Base-by-base conservation (phyloP, 1,284 basidiomycete species). In the Sparassis latifolia region DNA sequence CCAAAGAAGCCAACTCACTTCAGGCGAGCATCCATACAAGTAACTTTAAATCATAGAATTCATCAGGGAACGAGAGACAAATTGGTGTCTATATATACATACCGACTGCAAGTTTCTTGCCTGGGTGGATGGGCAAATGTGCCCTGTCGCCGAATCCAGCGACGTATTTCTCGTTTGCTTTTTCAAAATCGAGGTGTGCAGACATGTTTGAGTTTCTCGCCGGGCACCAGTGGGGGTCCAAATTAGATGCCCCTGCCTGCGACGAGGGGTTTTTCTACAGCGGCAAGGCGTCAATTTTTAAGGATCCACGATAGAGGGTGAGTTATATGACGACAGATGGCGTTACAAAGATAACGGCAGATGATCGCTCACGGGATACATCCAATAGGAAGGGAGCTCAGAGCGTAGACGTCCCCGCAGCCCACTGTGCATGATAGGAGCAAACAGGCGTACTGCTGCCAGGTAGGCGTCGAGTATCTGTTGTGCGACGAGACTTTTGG, bases 11-110 rank as follows among this genome's bases (percentile, higher is more conserved):
- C 7, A 38, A 54, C 61, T 61, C 52, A 69, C 74, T 74, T 71
- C 54, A 84, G 67, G 45, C 81, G 79, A 47, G 81, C 79, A 64
- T 85, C 84, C 82, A 84, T 86, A 68, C 82, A 85, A 28, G 80
- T 83, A 33, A 83, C 80, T 84, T 53, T 35, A 30, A 31, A 20
- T 20, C 20, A 20, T 20, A 20, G 20, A 20, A 20, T 20, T 10
- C 12, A 20, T 20, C 20, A 20, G 20, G 20, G 20, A 20, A 20
- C 20, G 20, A 20, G 20, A 20, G 20, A 20, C 20, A 20, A 20
- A 20, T 20, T 20, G 20, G 20, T 20, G 20, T 20, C 20, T 20
- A 20, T 20, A 7, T 27, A 60, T 63, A 56, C 61, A 46, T 44
- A 76, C 78, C 70, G 51, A 80, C 69, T 37, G 70, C 68, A 35